Base-by-base conservation (phyloP, 371 early-diverging fungal genomes). In the Nematocida sp. region DNA sequence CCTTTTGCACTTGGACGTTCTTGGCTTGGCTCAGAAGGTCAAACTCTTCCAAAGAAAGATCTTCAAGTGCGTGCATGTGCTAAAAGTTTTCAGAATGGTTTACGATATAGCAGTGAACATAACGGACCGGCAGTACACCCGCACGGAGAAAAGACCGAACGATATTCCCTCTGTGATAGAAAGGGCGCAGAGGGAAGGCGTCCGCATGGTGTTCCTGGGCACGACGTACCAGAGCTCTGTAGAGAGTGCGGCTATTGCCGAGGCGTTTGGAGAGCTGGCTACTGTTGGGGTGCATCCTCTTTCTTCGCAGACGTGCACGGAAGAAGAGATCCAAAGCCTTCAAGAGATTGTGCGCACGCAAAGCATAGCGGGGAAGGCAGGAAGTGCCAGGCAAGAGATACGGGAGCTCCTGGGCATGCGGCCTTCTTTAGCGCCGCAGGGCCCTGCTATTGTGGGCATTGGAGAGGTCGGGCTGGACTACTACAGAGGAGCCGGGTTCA, bases 401-500 rank as follows among this genome's bases (percentile, higher is more conserved):
- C 17, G 5, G 32, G 1, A 34, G 7, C 51, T 41, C n/a, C 43
- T 41, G n/a, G 43, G n/a, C 11, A n/a, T 13, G 11, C 43, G 43
- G 7, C 36, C 27, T 8, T 17, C 21, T 2, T n/a, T n/a, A n/a
- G 13, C 7, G 13, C 13, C 32, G 21, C 19, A 50, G 0, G 37
- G 45, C 32, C 17, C n/a, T 21, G 19, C 31, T 89, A 86, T 79
- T 52, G 78, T 85, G n/a, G 87, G 82, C 8, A 80, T 86, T 45
- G 87, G 87, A 41, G 87, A 87, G 78, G 83, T 85, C 64, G 87
- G 87, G 13, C 76, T 87, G 37, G 87, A 87, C 78, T 87, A 83
- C 64, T 81, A 81, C 58, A 78, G 87, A 50, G 77, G 79, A 25
- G 85, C 81, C 76, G 77, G 81, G 17, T 66, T 82, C n/a, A 79